Conservation (phyloP, 306 rosid genomes). For the Rubus idaeus region DNA sequence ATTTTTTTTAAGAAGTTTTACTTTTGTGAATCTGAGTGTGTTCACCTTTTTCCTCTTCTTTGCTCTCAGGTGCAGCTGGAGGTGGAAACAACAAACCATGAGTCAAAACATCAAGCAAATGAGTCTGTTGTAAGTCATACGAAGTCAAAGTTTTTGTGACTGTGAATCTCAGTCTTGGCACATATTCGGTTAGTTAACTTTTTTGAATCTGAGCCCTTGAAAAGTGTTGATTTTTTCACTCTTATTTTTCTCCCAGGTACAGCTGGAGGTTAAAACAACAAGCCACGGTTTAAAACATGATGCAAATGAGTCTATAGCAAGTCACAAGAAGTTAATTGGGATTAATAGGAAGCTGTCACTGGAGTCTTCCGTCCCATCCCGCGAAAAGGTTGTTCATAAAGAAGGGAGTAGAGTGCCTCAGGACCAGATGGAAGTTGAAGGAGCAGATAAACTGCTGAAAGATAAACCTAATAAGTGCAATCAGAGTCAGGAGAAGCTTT, state of each 20-base stretch:
- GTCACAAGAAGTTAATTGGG: slow-evolving; percentile 18
- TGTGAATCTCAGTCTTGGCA: background rate
- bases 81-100: background rate
- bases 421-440: slow-evolving; percentile 19
- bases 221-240: background rate
- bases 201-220: background rate
- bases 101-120: slow-evolving; percentile 9
- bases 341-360: slow-evolving; percentile 29
- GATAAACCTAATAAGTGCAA: slow-evolving; percentile 10
- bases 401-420: slow-evolving; percentile 18
- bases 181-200: background rate
- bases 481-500: slow-evolving; percentile 21
- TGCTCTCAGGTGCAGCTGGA: slow-evolving; percentile 20
- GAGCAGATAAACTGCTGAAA: slow-evolving; percentile 13
- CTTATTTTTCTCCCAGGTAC: background rate
- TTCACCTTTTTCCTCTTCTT: background rate
- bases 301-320: background rate
- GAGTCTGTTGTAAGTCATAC: slow-evolving; percentile 14
- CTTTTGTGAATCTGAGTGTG: background rate
- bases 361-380: slow-evolving; percentile 10
- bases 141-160: background rate
- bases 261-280: slow-evolving; percentile 20
- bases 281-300: background rate
- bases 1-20: background rate
- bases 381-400: background rate